Conservation (phyloP, 148 eudicot species). For the Chenopodium berlandieri region DNA sequence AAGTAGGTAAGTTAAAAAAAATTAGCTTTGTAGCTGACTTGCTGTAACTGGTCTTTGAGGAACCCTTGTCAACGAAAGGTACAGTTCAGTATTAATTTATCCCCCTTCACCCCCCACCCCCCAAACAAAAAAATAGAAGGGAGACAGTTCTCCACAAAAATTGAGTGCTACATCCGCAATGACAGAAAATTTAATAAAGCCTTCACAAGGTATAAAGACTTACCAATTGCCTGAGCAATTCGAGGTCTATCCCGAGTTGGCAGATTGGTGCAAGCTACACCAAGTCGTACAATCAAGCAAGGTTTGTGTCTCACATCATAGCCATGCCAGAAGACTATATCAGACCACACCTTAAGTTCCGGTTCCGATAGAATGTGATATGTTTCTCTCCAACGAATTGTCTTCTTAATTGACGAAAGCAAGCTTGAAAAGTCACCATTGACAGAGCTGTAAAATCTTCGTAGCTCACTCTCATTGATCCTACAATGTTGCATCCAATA, state of each 20-base stretch:
- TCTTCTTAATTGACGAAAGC: slow-evolving; percentile 63
- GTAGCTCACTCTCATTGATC: slow-evolving; percentile 66
- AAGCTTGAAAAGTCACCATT: slow-evolving; percentile 63
- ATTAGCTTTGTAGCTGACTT: neutral
- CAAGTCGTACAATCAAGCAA: slow-evolving; percentile 72
- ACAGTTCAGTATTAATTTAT: neutral
- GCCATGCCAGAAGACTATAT: slow-evolving; percentile 82
- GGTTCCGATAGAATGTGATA: slow-evolving; percentile 55
- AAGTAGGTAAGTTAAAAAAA: neutral
- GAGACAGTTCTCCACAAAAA: neutral
- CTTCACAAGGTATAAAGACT: slow-evolving; percentile 19
- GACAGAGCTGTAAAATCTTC: slow-evolving; percentile 64
- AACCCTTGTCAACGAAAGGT: neutral
- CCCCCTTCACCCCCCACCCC: neutral
- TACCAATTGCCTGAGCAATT: slow-evolving; percentile 80
- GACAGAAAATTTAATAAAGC: neutral
- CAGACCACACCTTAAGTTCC: slow-evolving; percentile 75
- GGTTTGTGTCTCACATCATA: slow-evolving; percentile 55
- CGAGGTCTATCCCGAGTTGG: slow-evolving; percentile 59
- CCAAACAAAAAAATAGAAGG: too few species aligned
- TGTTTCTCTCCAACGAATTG: slow-evolving; percentile 75
- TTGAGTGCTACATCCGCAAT: neutral
- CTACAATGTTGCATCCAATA: slow-evolving; percentile 40
- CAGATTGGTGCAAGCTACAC: slow-evolving; percentile 57
- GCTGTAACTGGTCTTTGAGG: neutral